Base-by-base conservation (phyloP, 345 rosid genomes). In the Citrus reticulata region DNA sequence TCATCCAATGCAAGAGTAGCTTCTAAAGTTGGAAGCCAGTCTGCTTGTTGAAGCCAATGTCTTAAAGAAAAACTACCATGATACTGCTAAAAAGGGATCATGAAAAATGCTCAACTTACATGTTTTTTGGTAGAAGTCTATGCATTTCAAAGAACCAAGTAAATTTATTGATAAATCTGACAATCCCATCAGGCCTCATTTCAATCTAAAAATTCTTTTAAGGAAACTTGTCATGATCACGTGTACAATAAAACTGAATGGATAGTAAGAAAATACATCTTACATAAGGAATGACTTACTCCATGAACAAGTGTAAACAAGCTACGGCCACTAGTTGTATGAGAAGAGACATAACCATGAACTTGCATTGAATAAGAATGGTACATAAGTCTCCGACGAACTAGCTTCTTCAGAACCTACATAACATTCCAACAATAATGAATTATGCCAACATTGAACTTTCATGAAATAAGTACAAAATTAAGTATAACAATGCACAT, bases 11-110 rank as follows among this genome's bases (percentile, higher is more conserved):
- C 97, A 78, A 93, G 94, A 57, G 99, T 92, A 81, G 97, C 94
- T 86, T 95, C 99, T 82, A 95, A 84, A 5, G 96, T 92, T 32
- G 99, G 98, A 84, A 95, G 94, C 99, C 99, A 95, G 78, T 95
- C 93, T 11, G 97, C 86, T 78, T 90, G 99, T 78, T 88, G 98
- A 85, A 95, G 97, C 98, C 97, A 95, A 73, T 95, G 99, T 80
- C 96, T 86, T 83, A 93, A 86, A 8, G 99, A 95, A 81, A 89
- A 95, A 84, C 99, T 92, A 68, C 97, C 99, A 86, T 95, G 95
- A 84, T 91, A 90, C 99, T 95, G 84, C 74, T 79, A 81, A 82
- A 63, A 65, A 54, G 6, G 62, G 8, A 70, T 17, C 14, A 11
- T 29, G n/a, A 64, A 70, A 19, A 30, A 66, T 58, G 34, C 51